These are phyloP conservation scores for Xylaria sp. DNA, from an alignment of 2,329 filamentous ascomycete species.

Conservation along the genomic window DNA sequence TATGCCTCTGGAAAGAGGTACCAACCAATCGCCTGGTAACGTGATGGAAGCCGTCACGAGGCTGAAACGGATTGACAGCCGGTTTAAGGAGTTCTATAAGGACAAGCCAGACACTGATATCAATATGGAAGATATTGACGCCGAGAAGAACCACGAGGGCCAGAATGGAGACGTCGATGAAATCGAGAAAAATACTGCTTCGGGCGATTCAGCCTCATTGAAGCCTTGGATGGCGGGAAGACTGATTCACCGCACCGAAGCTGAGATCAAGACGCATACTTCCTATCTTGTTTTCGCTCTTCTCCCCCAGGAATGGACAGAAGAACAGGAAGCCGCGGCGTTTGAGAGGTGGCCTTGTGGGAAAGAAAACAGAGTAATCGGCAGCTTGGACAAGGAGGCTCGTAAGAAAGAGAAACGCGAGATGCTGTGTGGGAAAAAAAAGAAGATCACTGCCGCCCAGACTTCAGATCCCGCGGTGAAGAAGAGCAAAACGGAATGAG, in stretches of 20 bases:
- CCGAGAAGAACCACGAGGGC: conserved; percentile 48
- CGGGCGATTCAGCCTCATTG: conserved; percentile 42
- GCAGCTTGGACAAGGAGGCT: conserved; percentile 63
- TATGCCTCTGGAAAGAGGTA: conserved; percentile 72
- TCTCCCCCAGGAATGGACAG: conserved; percentile 86
- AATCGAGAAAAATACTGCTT: conserved; percentile 42
- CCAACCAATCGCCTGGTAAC: conserved; percentile 75
- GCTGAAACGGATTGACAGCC: conserved; percentile 77
- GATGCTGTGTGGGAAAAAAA: conserved; percentile 60
- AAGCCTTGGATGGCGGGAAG: conserved; percentile 80
- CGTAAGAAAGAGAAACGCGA: conserved; percentile 69
- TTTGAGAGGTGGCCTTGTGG: conserved; percentile 72
- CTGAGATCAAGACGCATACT: conserved; percentile 94
- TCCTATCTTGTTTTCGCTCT: conserved; percentile 96
- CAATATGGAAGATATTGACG: conserved; percentile 56
- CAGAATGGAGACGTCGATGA: conserved; percentile 46
- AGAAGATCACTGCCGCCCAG: conserved; percentile 48
- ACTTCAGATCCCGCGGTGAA: conserved; percentile 37
- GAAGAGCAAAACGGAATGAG: conserved; percentile 41
- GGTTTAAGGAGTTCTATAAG: conserved; percentile 72
- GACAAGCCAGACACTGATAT: conserved; percentile 47
- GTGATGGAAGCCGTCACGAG: conserved; percentile 83
- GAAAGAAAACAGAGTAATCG: conserved; percentile 63
- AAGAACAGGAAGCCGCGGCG: conserved; percentile 79
- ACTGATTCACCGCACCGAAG: conserved; percentile 82